phyloP scores from a whole-genome alignment of 2,329 filamentous ascomycete genomes.

The Pseudocercospora crystallina region DNA sequence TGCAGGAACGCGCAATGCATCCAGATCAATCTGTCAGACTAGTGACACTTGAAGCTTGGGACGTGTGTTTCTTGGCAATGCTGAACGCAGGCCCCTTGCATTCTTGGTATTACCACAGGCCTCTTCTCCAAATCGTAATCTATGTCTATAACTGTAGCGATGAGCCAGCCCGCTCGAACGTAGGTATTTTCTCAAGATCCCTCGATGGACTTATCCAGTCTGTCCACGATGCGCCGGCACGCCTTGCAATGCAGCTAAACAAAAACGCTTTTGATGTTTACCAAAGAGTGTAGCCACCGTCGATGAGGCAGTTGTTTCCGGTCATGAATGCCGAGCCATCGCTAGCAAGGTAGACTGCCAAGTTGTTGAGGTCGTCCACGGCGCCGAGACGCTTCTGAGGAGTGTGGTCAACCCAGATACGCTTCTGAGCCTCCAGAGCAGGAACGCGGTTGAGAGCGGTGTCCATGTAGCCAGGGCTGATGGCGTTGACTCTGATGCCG shows the following conservation, averaged over 20 bases:
- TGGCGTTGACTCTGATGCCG: constrained; percentile 78
- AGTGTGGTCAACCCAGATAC: constrained; percentile 73
- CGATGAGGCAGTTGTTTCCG: constrained; percentile 69
- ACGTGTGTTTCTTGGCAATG: no score
- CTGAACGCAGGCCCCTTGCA: no score
- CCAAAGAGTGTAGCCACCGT: constrained; percentile 67
- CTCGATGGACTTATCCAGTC: no score
- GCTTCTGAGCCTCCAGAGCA: constrained; percentile 76
- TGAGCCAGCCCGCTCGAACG: constrained; percentile 1
- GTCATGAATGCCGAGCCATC: constrained; percentile 77
- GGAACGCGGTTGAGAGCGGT: constrained; percentile 77
- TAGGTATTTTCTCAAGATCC: neutral
- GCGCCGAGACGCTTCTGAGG: constrained; percentile 71
- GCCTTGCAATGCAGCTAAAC: constrained; percentile 14
- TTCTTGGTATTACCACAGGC: no score
- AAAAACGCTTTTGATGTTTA: constrained; percentile 19
- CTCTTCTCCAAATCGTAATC: constrained; percentile 13
- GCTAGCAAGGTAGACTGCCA: constrained; percentile 73
- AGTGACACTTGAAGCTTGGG: no score
- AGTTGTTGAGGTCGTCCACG: constrained; percentile 74
- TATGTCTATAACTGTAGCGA: constrained; percentile 14
- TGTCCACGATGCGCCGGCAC: constrained; percentile 11
- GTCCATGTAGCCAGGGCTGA: constrained; percentile 85
- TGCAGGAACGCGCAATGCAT: no score
- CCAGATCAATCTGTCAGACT: no score